A percentile compares a stretch with the other conserved stretches of the same genome.
These are phyloP conservation scores for Penicillium sp. DNA, from an alignment of 2,329 filamentous ascomycete species.

Conservation along the genomic window DNA sequence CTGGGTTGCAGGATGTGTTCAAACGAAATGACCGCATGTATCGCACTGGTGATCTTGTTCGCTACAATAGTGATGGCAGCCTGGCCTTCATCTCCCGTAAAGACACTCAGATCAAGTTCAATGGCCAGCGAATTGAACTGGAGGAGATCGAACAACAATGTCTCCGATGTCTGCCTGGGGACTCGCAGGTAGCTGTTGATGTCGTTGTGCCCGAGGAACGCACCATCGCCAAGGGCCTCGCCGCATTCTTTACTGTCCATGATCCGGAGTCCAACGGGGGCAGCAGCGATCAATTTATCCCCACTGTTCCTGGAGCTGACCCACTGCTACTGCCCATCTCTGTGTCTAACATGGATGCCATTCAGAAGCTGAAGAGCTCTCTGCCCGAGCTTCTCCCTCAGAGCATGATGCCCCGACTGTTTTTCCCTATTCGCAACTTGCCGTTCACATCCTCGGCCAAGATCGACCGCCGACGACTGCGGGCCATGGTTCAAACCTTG, in stretches of 20 bases:
- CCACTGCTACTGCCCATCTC: constrained; percentile 29
- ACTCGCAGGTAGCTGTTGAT: constrained; percentile 46
- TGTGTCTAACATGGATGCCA: constrained; percentile 20
- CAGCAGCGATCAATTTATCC: constrained; percentile 19
- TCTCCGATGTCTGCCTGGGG: constrained; percentile 33
- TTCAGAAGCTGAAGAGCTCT: constrained; percentile 28
- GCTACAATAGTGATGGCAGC: constrained; percentile 36
- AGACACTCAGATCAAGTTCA: constrained; percentile 41
- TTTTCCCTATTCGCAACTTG: constrained; percentile 43
- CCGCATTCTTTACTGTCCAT: constrained; percentile 35
- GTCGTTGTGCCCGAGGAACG: constrained; percentile 36
- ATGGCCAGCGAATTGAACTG: constrained; percentile 47
- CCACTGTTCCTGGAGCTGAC: constrained; percentile 17
- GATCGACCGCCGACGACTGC: constrained; percentile 41
- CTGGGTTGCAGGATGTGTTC: constrained; percentile 22
- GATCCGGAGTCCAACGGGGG: constrained; percentile 19
- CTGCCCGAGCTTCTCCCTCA: constrained; percentile 33
- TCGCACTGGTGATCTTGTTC: constrained; percentile 39
- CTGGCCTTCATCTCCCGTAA: constrained; percentile 36
- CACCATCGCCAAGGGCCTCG: constrained; percentile 31
- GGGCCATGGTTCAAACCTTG: constrained; percentile 37
- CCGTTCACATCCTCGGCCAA: constrained; percentile 46
- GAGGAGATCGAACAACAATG: constrained; percentile 48
- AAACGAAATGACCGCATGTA: constrained; percentile 34
- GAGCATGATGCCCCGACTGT: constrained; percentile 47